These are phyloP conservation scores for Prunus mongolica DNA, from an alignment of 306 rosid species.

Conservation along the genomic window DNA sequence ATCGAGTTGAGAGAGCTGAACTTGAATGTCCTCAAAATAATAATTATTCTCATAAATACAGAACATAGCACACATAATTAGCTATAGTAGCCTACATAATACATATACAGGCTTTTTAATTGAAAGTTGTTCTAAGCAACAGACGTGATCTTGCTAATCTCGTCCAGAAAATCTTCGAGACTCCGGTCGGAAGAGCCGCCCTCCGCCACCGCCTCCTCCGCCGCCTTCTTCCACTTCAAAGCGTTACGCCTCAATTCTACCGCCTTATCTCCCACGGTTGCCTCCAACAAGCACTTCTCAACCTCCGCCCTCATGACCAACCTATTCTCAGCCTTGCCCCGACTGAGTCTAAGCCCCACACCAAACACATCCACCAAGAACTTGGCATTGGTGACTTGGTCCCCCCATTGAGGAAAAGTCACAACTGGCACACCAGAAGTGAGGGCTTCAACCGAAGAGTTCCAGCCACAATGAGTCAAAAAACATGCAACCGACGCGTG, in stretches of 20 bases:
- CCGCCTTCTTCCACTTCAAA: slow-evolving; percentile 31
- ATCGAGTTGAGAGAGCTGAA: no score
- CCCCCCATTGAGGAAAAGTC: slow-evolving; percentile 82
- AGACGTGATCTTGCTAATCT: slow-evolving; percentile 14
- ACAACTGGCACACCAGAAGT: slow-evolving; percentile 56
- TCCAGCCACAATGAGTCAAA: slow-evolving; percentile 78
- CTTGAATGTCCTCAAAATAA: no score
- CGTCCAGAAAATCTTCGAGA: slow-evolving; percentile 37
- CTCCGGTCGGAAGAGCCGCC: slow-evolving; percentile 47
- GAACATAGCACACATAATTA: no score
- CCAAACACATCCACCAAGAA: slow-evolving; percentile 48
- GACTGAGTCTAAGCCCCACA: slow-evolving; percentile 35
- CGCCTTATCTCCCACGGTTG: slow-evolving; percentile 26
- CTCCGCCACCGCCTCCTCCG: slow-evolving; percentile 28
- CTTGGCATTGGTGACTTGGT: slow-evolving; percentile 68
- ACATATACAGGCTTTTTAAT: background rate
- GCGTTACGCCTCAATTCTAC: slow-evolving; percentile 30
- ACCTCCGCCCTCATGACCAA: slow-evolving; percentile 35
- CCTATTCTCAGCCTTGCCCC: slow-evolving; percentile 27
- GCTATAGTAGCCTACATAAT: no score
- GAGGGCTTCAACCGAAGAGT: slow-evolving; percentile 59
- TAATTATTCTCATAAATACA: no score
- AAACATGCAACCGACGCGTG: slow-evolving; percentile 63
- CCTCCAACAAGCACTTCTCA: slow-evolving; percentile 36
- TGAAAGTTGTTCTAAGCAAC: background rate